A percentile compares a stretch with the other conserved stretches of the same genome.
phyloP scores from a whole-genome alignment of 1,139 yeast genomes.

The Magnusiomyces magnusii region DNA sequence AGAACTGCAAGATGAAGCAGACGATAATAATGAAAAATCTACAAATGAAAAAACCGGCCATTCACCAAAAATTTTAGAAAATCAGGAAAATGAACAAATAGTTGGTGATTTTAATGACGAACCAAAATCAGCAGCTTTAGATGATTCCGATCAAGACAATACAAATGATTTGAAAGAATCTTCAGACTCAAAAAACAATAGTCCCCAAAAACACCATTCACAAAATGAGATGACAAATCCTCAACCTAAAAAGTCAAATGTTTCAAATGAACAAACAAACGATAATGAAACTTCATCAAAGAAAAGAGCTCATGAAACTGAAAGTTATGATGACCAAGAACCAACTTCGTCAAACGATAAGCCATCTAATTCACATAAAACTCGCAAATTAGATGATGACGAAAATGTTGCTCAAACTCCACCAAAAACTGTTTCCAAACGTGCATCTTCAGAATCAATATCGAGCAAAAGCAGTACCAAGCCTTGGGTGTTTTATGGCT shows the following conservation, averaged over 20 bases:
- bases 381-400: not conserved
- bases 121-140: not conserved
- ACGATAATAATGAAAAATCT: too few relatives aligned
- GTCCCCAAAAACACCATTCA: too few relatives aligned
- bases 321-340: not conserved
- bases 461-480: not conserved
- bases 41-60: too few relatives aligned
- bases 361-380: not conserved
- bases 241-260: not conserved
- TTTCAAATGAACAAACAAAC: not conserved
- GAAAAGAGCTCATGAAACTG: not conserved
- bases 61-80: too few relatives aligned
- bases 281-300: not conserved
- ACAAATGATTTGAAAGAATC: not conserved
- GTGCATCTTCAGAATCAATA: not conserved
- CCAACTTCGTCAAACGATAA: not conserved
- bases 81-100: not conserved
- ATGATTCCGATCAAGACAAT: not conserved
- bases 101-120: not conserved
- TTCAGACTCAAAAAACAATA: not conserved
- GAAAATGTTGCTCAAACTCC: not conserved
- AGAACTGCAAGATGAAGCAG: too few relatives aligned
- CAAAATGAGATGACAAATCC: not conserved
- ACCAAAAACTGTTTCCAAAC: not conserved
- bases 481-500: conserved; percentile 26